Percentiles rank a stretch among this genome's conserved stretches.
Evolutionary conservation across 345 rosid species (phyloP).

Genomic region (Mangifera indica): DNA sequence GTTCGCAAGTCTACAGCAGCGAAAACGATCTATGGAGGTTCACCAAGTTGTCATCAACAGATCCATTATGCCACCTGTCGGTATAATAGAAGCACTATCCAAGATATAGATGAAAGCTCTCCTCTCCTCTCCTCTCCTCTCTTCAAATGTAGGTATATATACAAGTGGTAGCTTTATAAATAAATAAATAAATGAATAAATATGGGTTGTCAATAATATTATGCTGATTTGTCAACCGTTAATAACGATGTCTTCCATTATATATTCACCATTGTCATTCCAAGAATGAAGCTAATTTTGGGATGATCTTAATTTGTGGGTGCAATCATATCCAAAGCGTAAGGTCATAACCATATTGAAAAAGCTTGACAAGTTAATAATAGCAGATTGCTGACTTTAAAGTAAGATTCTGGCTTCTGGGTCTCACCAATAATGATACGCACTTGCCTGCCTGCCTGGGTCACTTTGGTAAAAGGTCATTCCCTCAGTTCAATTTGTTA

Average conservation of each 20-base stretch:
- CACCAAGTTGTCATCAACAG: constrained; percentile 58
- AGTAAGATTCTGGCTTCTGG: constrained; percentile 24
- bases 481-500: constrained; percentile 27
- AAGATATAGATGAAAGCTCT: constrained; percentile 13
- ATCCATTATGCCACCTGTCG: constrained; percentile 70
- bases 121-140: not conserved
- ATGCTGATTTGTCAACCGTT: no score
- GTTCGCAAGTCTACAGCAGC: constrained; percentile 18
- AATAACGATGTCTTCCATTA: constrained; percentile 22
- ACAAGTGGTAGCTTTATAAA: constrained; percentile 8
- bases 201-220: not conserved
- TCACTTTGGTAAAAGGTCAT: constrained; percentile 31
- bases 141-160: constrained; percentile 14
- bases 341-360: constrained; percentile 34
- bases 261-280: constrained; percentile 1
- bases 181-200: constrained; percentile 14
- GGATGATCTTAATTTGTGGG: constrained; percentile 11
- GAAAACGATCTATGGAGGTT: constrained; percentile 71
- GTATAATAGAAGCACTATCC: constrained; percentile 37
- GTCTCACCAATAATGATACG: constrained; percentile 23
- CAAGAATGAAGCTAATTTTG: not conserved
- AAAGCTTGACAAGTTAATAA: constrained; percentile 44
- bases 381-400: constrained; percentile 42
- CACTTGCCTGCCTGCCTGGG: constrained; percentile 28
- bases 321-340: constrained; percentile 29